Conservation (phyloP, 73 alveolate genomes). For the Paraurostyla sp. region DNA sequence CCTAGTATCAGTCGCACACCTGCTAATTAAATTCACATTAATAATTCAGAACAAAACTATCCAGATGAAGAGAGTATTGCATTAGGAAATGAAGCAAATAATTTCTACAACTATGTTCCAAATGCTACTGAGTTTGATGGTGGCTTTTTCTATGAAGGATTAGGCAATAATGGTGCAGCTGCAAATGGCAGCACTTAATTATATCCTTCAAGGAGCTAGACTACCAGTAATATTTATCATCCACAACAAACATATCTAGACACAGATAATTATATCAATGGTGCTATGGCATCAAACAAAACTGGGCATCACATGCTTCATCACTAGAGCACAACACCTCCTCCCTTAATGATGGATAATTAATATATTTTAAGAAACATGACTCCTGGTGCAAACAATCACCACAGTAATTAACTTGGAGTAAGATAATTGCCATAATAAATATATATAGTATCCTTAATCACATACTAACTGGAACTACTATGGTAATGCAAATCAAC, state of each 20-base stretch:
- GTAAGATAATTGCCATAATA: not conserved
- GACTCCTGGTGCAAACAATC: not conserved
- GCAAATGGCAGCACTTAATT: not conserved
- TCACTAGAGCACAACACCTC: slow-evolving; percentile 56
- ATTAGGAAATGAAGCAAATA: not conserved
- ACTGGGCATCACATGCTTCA: not conserved
- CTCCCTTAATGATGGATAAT: slow-evolving; percentile 43
- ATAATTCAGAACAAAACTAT: not conserved
- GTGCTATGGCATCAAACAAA: not conserved
- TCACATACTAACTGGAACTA: slow-evolving; percentile 4
- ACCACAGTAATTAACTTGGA: not conserved
- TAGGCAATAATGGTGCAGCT: not conserved
- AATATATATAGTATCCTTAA: not conserved
- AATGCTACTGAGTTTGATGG: slow-evolving; percentile 26
- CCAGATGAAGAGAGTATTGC: not conserved
- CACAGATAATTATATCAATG: not conserved
- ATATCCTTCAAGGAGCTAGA: not conserved
- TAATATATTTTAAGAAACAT: slow-evolving; percentile 17
- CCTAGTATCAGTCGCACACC: slow-evolving; percentile 32
- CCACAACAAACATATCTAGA: not conserved
- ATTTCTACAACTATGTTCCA: slow-evolving; percentile 8
- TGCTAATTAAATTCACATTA: not conserved
- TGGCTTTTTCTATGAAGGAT: slow-evolving; percentile 40
- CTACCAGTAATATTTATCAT: not conserved
- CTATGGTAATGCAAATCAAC: slow-evolving; percentile 6